Percentiles rank a stretch among this genome's conserved stretches.
These are phyloP conservation scores for Paramecium pentaurelia DNA, from an alignment of 73 alveolate genomes.

Conservation along the genomic window DNA sequence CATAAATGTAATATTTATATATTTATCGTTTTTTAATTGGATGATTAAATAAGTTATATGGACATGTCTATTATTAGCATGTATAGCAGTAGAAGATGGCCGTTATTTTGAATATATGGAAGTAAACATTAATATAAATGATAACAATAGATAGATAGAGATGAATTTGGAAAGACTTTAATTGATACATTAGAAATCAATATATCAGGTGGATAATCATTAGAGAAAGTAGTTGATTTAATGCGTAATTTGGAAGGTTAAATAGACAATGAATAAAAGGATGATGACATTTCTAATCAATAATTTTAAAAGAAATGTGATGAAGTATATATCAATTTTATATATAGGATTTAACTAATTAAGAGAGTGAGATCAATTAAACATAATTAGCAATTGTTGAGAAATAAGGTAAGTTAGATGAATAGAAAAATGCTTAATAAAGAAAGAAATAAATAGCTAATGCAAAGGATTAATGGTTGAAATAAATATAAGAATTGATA, in stretches of 20 bases:
- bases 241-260: conserved; percentile 24
- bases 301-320: conserved; percentile 15
- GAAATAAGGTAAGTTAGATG: conserved; percentile 7
- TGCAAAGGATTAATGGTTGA: conserved; percentile 4
- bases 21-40: neutral
- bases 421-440: neutral
- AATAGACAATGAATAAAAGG: neutral
- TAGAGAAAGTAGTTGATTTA: neutral
- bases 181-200: conserved; percentile 8
- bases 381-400: neutral
- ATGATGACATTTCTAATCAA: neutral
- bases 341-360: neutral
- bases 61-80: neutral
- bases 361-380: neutral
- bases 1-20: neutral
- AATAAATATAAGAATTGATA: neutral
- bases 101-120: neutral
- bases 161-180: conserved; percentile 21
- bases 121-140: neutral
- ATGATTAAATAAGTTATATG: neutral
- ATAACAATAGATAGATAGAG: neutral
- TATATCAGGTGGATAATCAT: neutral
- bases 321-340: neutral
- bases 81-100: neutral
- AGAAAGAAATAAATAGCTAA: neutral